Base-by-base conservation (phyloP, 2,329 filamentous ascomycete species). In the Penicillium palitans region DNA sequence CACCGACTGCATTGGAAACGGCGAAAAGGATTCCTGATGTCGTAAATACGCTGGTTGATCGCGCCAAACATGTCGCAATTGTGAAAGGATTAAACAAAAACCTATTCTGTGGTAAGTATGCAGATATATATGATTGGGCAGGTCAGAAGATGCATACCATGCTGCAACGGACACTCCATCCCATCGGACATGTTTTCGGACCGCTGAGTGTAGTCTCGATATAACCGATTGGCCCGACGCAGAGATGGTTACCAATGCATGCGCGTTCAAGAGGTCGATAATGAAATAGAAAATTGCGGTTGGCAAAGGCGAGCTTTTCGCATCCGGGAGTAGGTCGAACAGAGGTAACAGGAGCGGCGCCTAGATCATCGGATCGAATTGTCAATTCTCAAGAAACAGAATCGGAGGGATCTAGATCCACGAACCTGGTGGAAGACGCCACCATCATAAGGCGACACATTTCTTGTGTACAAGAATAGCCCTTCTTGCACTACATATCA, bases 51-150 rank as follows among this genome's bases (percentile, higher is more conserved):
- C 87, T 90, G 0, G 93, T 97, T 1, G 95, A 90, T 41, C 93
- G 89, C 27, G 90, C 93, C 59, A 99, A 83, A 73, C 93, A 98
- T 19, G 92, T 93, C 45, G 92, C 87, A 60, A 99, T 86, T 1
- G 93, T 96, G 72, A 96, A 96, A 0, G 95, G 95, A 73, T 96
- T 98, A 78, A 98, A 93, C 3, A 99, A 84, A 72, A 91, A 98
- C 64, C 91, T 95, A 42, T 10, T n/a, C 12, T 33, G 21, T 47
- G 65, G 13, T 60, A 10, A 58, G 53, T 19, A 60, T 46, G 64
- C 48, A 45, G 27, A 41, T 25, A 27, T 35, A 19, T 17, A 39
- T 25, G 9, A 40, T 35, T 0, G 24, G 9, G 12, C 21, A 21
- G 35, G 29, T 13, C 6, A 8, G 47, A 25, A 29, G 15, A 41